Conservation (phyloP, 2,329 filamentous ascomycete genomes). For the Cladosporium phlei region DNA sequence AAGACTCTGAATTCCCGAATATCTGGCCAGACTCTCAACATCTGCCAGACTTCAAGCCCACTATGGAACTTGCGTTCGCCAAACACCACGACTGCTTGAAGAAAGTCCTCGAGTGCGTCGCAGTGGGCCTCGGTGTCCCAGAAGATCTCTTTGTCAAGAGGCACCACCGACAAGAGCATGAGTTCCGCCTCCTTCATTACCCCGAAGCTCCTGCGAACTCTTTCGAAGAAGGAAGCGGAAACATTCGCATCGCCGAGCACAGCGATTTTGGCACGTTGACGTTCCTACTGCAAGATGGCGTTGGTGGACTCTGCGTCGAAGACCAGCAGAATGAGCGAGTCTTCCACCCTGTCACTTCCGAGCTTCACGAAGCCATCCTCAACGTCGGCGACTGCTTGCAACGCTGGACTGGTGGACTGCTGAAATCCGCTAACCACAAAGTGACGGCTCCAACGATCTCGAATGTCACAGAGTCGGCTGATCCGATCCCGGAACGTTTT, state of each 20-base stretch:
- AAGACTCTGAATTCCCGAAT: slow-evolving; percentile 40
- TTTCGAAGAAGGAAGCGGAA: not conserved
- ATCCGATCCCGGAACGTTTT: not conserved
- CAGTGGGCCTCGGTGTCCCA: not conserved
- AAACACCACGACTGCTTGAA: not conserved
- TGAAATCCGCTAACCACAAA: not conserved
- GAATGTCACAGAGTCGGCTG: not conserved
- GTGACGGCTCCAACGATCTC: not conserved
- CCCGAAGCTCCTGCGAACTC: not conserved
- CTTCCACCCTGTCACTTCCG: not conserved
- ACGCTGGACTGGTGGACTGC: not conserved
- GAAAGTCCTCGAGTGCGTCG: not conserved
- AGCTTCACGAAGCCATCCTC: not conserved
- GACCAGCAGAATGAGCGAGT: slow-evolving; percentile 17
- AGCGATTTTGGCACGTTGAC: slow-evolving; percentile 36
- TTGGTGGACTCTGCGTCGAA: slow-evolving; percentile 33
- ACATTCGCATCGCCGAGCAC: slow-evolving; percentile 32
- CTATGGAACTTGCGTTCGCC: not conserved
- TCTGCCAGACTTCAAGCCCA: slow-evolving; percentile 39
- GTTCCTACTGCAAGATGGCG: slow-evolving; percentile 34
- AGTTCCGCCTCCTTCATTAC: slow-evolving; percentile 5
- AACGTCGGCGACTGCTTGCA: slow-evolving; percentile 3
- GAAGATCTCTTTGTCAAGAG: not conserved
- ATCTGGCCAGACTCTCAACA: slow-evolving; percentile 43
- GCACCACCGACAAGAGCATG: not conserved